phyloP scores from a whole-genome alignment of 2,329 filamentous ascomycete species.

The Pseudocercospora ulei region DNA sequence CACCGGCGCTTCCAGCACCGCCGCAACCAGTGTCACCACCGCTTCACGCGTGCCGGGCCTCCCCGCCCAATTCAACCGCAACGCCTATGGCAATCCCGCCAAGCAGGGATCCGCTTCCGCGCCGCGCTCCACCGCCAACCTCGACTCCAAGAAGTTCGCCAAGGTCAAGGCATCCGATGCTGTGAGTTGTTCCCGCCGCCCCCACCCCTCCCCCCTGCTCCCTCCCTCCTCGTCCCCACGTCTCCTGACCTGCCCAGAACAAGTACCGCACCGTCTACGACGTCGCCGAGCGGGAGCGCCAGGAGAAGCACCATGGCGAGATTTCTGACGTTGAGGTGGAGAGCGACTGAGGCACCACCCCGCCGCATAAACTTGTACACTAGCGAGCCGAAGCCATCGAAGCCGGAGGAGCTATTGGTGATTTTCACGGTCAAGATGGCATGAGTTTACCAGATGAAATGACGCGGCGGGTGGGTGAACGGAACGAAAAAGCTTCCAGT shows the following conservation, averaged over 20 bases:
- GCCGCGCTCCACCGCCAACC: neutral
- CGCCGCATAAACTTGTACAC: too few species aligned
- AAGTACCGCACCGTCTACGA: neutral
- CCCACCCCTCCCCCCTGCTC: neutral
- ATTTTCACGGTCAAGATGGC: too few species aligned
- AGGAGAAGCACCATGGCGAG: neutral
- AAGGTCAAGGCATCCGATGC: slow-evolving; percentile 10
- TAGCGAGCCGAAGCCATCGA: too few species aligned
- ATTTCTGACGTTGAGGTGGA: neutral
- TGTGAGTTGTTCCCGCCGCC: neutral
- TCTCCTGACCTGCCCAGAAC: neutral
- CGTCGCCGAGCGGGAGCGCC: neutral
- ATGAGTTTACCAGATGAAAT: too few species aligned
- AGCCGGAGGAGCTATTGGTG: too few species aligned
- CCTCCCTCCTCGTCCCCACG: too few species aligned
- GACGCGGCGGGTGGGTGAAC: too few species aligned
- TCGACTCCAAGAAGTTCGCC: slow-evolving; percentile 8
- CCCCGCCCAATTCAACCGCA: slow-evolving; percentile 5
- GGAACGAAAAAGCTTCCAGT: too few species aligned
- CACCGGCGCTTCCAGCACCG: slow-evolving; percentile 3
- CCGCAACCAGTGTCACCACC: neutral
- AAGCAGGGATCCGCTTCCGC: slow-evolving; percentile 1
- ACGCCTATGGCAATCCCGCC: slow-evolving; percentile 8
- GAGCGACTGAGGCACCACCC: neutral
- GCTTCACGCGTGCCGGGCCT: neutral